phyloP scores from a whole-genome alignment of 2,329 filamentous ascomycete species.

The Botrytis tulipae region DNA sequence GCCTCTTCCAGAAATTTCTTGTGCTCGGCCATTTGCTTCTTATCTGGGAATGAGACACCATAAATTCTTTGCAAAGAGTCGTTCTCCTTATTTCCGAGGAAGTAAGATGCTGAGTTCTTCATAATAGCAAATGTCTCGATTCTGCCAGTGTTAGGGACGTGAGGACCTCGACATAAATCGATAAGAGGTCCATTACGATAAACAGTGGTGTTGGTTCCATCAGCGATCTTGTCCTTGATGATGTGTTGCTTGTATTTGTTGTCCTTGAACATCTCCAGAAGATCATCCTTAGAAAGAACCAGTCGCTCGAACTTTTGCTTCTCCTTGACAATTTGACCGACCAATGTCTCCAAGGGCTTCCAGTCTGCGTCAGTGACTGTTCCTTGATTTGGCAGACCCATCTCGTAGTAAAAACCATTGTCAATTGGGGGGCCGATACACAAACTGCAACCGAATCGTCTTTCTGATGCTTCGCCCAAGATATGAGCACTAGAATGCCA shows the following conservation, averaged over 20 bases:
- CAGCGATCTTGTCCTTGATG: conserved; percentile 86
- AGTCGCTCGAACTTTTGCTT: conserved; percentile 93
- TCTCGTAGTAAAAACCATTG: conserved; percentile 96
- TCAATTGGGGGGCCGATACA: conserved; percentile 92
- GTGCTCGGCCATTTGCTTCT: conserved; percentile 90
- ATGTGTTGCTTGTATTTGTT: conserved; percentile 99
- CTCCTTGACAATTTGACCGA: conserved; percentile 86
- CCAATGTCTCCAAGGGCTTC: conserved; percentile 78
- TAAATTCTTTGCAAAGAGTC: conserved; percentile 96
- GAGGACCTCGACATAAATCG: conserved; percentile 91
- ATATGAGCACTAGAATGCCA: conserved; percentile 97
- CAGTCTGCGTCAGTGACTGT: conserved; percentile 76
- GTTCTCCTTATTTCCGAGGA: conserved; percentile 89
- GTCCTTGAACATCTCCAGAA: conserved; percentile 95
- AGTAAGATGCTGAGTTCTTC: conserved; percentile 77
- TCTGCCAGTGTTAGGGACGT: conserved; percentile 88
- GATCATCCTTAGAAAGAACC: conserved; percentile 82
- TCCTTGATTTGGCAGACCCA: conserved; percentile 72
- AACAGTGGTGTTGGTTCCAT: conserved; percentile 88
- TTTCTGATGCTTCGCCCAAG: conserved; percentile 90
- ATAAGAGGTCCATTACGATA: conserved; percentile 90
- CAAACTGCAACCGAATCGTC: conserved; percentile 84
- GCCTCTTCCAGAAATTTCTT: conserved; percentile 95
- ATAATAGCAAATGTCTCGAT: conserved; percentile 95
- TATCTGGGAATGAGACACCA: conserved; percentile 93